These are phyloP conservation scores for Ziziphus jujuba DNA, from an alignment of 306 rosid genomes.

Conservation along the genomic window DNA sequence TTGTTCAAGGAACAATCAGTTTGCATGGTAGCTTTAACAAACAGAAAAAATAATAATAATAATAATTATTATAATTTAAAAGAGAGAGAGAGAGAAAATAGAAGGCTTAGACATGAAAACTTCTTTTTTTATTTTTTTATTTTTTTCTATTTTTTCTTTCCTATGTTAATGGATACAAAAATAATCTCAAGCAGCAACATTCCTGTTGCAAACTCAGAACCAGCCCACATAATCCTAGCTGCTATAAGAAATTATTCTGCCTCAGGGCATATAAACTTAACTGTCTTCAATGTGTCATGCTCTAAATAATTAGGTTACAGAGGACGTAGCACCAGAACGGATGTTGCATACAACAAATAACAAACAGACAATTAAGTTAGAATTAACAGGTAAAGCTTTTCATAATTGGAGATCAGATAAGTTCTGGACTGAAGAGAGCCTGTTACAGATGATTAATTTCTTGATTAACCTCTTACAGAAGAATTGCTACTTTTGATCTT, in stretches of 20 bases:
- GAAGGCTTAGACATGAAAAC: background rate
- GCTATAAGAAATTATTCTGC: conserved; percentile 29
- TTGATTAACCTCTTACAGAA: conserved; percentile 17
- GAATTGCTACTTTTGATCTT: conserved; percentile 37
- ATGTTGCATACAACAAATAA: conserved; percentile 21
- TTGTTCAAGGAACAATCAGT: too few relatives aligned
- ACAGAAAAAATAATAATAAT: too few relatives aligned
- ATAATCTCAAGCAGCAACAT: conserved; percentile 30
- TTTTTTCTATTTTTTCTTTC: background rate
- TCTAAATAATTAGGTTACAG: conserved; percentile 37
- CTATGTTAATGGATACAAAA: conserved; percentile 26
- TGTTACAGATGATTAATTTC: too few relatives aligned
- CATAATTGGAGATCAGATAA: conserved; percentile 21
- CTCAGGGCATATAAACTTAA: conserved; percentile 16
- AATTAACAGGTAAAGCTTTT: conserved; percentile 19
- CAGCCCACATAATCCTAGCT: conserved; percentile 7
- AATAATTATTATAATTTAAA: too few relatives aligned
- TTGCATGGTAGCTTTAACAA: too few relatives aligned
- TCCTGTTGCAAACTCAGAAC: conserved; percentile 31
- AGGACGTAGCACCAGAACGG: conserved; percentile 41
- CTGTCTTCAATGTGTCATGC: conserved; percentile 29
- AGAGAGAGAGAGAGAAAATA: too few relatives aligned
- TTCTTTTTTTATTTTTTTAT: background rate
- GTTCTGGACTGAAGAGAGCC: conserved; percentile 17
- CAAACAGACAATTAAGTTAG: conserved; percentile 18